Conservation (phyloP, 108 stramenopile species). For the Skeletonema menzelii region DNA sequence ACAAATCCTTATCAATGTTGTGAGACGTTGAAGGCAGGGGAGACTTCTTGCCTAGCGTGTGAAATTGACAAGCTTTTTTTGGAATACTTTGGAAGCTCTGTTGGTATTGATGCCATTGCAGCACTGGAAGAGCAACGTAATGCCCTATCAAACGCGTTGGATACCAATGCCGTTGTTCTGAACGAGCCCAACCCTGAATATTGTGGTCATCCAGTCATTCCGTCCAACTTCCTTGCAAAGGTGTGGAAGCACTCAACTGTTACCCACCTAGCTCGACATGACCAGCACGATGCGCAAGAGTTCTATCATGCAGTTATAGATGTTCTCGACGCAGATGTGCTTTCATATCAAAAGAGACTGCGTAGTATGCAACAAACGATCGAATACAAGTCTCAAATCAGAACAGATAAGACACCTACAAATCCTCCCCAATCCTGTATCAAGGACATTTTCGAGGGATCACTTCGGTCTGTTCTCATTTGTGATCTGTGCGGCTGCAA, state of each 20-base stretch:
- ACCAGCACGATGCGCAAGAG: slow-evolving; percentile 92
- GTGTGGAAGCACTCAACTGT: slow-evolving; percentile 77
- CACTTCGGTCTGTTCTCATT: slow-evolving; percentile 66
- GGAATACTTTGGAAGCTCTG: slow-evolving; percentile 64
- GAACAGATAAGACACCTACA: not conserved
- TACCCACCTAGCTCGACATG: slow-evolving; percentile 79
- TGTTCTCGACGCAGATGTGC: slow-evolving; percentile 40
- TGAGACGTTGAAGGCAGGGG: slow-evolving; percentile 32
- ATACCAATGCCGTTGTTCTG: not conserved
- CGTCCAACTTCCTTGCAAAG: slow-evolving; percentile 76
- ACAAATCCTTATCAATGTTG: slow-evolving; percentile 54
- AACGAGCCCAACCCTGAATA: slow-evolving; percentile 6
- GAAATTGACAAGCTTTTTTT: slow-evolving; percentile 76
- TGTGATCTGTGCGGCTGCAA: slow-evolving; percentile 77
- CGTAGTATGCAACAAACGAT: slow-evolving; percentile 15
- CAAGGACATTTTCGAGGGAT: slow-evolving; percentile 74
- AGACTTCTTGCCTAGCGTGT: slow-evolving; percentile 60
- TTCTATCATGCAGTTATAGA: slow-evolving; percentile 87
- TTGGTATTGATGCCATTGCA: slow-evolving; percentile 56
- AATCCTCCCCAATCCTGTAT: slow-evolving; percentile 21
- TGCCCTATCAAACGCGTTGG: not conserved
- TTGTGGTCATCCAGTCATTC: slow-evolving; percentile 78
- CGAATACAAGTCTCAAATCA: not conserved
- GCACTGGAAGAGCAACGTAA: slow-evolving; percentile 33
- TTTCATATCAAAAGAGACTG: slow-evolving; percentile 17